Base-by-base conservation (phyloP, 495 filamentous ascomycete species). In the Aspergillus steynii region DNA sequence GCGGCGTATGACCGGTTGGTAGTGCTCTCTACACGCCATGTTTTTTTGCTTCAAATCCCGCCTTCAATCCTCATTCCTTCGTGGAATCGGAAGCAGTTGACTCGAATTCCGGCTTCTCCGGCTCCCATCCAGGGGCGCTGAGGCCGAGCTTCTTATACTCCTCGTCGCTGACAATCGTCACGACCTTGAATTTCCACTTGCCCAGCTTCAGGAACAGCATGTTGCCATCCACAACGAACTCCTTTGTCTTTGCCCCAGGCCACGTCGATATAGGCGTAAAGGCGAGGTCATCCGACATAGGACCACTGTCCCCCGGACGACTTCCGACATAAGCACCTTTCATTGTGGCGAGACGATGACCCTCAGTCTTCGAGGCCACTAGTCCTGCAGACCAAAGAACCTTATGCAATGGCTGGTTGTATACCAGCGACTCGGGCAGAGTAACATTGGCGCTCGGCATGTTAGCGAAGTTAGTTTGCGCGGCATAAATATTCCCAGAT, bases 151-250 rank as follows among this genome's bases (percentile, higher is more conserved):
- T 59, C 37, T 76, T 76, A 61, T 80, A 96, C 53, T 90, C 86
- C 59, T 88, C 82, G 68, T 96, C 90, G 61, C 80, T 80, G 15
- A 96, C 77, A 61, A 96, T 81, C 62, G 87, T 76, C 52, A 96
- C 80, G 50, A 93, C 74, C 54, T 87, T 85, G 37, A 95, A 74
- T 68, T 92, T 93, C 81, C 89, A 89, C 73, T 96, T 96, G 34
- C 91, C 92, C 32, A 84, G 73, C 64, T 91, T 83, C 26, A 96
- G 72, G 60, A 96, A 82, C 49, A 96, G 69, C 5, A 88, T 61
- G 46, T 85, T 75, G 37, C 74, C 86, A 46, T 87, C 84, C 20
- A 90, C 79, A 26, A 95, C 69, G 65, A 84, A 91, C 29, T 85
- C 80, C 42, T 74, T 42, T 0, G 85, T 88, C 25, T 87, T 85